Conservation (phyloP, 805 yeast species). For the Pichia ethanolica region DNA sequence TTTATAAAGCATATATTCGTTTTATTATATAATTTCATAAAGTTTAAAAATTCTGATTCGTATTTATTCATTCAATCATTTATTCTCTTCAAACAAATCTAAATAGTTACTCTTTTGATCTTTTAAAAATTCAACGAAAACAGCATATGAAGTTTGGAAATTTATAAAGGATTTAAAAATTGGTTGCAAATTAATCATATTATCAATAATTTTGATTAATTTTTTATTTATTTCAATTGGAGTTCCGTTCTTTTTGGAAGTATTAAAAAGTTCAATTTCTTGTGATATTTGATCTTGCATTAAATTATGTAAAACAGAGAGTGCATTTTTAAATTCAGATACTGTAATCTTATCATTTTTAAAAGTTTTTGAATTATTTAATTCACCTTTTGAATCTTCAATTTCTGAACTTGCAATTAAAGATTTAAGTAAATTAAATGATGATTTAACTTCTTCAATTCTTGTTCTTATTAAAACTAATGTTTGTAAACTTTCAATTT, state of each 20-base stretch:
- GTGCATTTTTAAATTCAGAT: constrained; percentile 30
- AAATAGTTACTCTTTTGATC: constrained; percentile 27
- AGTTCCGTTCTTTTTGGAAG: background rate
- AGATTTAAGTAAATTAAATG: constrained; percentile 38
- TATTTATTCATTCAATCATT: background rate
- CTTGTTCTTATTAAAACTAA: constrained; percentile 40
- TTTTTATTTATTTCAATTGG: constrained; percentile 17
- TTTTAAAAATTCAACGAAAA: constrained; percentile 38
- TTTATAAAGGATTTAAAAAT: constrained; percentile 45
- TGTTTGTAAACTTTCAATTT: constrained; percentile 33
- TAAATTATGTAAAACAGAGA: constrained; percentile 38
- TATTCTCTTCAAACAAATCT: constrained; percentile 5
- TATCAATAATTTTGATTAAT: constrained; percentile 36
- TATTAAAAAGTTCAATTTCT: constrained; percentile 22
- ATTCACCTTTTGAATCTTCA: background rate
- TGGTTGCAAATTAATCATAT: constrained; percentile 41
- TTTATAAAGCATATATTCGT: too few relatives aligned
- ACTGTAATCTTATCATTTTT: constrained; percentile 13
- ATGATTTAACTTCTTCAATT: constrained; percentile 28
- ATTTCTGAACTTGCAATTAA: constrained; percentile 24
- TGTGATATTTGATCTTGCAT: constrained; percentile 35
- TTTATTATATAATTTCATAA: background rate
- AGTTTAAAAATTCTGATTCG: too few relatives aligned
- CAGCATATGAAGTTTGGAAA: constrained; percentile 44
- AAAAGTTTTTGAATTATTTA: background rate